Percentiles rank a stretch among this genome's conserved stretches.
Conservation (phyloP, 139 green algal genomes). For the Chlamydomonas incerta region DNA sequence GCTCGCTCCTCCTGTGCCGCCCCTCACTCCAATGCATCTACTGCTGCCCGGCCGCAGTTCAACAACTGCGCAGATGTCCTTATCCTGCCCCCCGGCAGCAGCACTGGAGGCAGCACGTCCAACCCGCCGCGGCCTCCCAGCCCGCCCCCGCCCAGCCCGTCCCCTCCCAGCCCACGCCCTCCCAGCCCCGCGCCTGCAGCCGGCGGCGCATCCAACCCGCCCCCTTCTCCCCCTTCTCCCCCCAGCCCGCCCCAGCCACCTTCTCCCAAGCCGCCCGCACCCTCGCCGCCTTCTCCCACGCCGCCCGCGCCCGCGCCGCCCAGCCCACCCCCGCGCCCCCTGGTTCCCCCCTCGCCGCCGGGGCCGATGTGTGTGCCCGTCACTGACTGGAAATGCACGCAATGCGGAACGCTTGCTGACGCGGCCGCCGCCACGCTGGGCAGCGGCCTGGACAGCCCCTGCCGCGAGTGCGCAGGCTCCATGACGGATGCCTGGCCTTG, state of each 20-base stretch:
- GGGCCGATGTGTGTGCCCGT: neutral
- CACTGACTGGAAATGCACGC: neutral
- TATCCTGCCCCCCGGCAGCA: neutral
- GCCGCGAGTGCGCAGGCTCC: neutral
- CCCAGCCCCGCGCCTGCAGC: neutral
- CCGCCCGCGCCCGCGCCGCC: neutral
- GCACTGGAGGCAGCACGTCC: neutral
- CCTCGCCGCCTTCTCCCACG: neutral
- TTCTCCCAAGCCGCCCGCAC: neutral
- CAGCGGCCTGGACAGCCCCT: neutral
- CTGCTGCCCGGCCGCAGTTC: too few relatives aligned
- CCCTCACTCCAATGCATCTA: too few relatives aligned
- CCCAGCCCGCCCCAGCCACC: neutral
- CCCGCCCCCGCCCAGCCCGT: neutral
- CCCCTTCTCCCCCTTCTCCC: neutral
- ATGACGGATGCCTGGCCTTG: constrained; percentile 2
- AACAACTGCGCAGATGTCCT: neutral
- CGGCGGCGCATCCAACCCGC: neutral
- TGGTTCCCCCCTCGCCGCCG: neutral
- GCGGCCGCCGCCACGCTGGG: neutral
- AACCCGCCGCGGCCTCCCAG: neutral
- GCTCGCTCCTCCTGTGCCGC: too few relatives aligned
- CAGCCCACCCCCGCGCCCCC: neutral
- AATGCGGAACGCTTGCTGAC: neutral
- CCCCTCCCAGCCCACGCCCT: neutral